Evolutionary conservation across 2,329 filamentous ascomycete genomes (phyloP), one percentile per base, ranked within the genome.

Genomic region (Delphinella strobiligena): DNA sequence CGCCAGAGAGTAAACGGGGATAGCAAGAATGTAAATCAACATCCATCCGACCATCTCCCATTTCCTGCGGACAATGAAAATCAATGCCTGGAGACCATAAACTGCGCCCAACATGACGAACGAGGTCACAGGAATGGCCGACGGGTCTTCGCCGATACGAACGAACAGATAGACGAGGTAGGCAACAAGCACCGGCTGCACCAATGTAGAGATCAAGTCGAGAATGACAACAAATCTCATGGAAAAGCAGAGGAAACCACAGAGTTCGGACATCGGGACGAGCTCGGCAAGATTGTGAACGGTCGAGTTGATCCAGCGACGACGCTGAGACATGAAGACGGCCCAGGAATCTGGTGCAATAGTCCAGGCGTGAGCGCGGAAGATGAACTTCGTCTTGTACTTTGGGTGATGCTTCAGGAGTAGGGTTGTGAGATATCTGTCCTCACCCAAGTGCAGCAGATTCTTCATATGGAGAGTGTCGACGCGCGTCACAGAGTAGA

Each of bases 1-100:
- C 43, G 75, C 87, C 47, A 93, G 86, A 32, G 84, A 80, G 71
- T 94, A 98, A 47, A 98, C 75, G 1, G 89, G 89, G 45, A 93
- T 82, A 40, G 91, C 89, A 19, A 91, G 47, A 44, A 98, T 75
- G 62, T 98, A 98, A 47, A 98, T 78, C 50, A 98, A 71, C 87
- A 98, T 95, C 91, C 91, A 98, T 27, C 89, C 91, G 51, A 98
- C 82, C 89, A 96, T 96, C 61, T 98, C 89, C 91, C 91, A 98
- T 67, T 95, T 95, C 54, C 89, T 82, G 43, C 86, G 82, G 41
- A 95, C 56, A 53, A 96, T 94, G 68, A 98, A 98, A 60, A 98
- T 95, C 56, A 96, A 80, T 32, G 84, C 89, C 55, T 98, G 91
- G 11, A 98, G 67, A 76, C 91, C 91, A 60, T 96, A 98, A 52